phyloP scores from a whole-genome alignment of 768 basidiomycete genomes.

The Inosperma sp. region DNA sequence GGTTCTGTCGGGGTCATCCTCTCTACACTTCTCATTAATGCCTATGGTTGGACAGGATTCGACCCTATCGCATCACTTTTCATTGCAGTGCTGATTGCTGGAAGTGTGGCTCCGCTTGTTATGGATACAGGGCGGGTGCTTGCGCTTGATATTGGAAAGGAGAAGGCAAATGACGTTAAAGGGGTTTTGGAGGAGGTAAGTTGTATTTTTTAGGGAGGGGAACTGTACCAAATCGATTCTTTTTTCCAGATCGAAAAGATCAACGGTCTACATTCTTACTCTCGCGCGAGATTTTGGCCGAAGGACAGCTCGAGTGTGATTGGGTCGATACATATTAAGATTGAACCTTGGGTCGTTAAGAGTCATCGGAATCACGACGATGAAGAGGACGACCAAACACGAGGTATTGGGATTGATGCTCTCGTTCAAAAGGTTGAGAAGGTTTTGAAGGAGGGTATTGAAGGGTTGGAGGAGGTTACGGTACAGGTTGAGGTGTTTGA shows the following conservation, averaged over 20 bases:
- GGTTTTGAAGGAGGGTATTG: conserved; percentile 65
- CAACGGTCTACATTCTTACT: conserved; percentile 79
- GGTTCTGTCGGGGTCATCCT: conserved; percentile 98
- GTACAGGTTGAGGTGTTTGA: conserved; percentile 69
- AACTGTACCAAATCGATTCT: background rate
- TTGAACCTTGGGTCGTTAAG: conserved; percentile 55
- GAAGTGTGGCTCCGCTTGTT: conserved; percentile 92
- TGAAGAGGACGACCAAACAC: conserved; percentile 37
- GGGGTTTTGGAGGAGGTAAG: conserved; percentile 61
- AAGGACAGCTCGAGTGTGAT: conserved; percentile 83
- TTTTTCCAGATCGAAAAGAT: conserved; percentile 59
- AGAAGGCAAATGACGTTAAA: conserved; percentile 49
- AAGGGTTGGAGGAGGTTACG: conserved; percentile 82
- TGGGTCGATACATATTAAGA: conserved; percentile 88
- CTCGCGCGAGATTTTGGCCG: conserved; percentile 88
- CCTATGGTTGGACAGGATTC: conserved; percentile 98
- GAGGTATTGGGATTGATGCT: conserved; percentile 60
- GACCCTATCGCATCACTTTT: conserved; percentile 97
- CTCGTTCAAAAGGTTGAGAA: conserved; percentile 74
- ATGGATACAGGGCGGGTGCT: conserved; percentile 89
- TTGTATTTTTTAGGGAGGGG: background rate
- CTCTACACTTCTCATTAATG: conserved; percentile 91
- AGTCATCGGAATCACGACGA: conserved; percentile 49
- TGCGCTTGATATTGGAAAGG: conserved; percentile 80
- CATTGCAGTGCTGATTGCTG: conserved; percentile 92